Base-by-base conservation (phyloP, 1,284 basidiomycete genomes). In the Xerocomus minutiporus region DNA sequence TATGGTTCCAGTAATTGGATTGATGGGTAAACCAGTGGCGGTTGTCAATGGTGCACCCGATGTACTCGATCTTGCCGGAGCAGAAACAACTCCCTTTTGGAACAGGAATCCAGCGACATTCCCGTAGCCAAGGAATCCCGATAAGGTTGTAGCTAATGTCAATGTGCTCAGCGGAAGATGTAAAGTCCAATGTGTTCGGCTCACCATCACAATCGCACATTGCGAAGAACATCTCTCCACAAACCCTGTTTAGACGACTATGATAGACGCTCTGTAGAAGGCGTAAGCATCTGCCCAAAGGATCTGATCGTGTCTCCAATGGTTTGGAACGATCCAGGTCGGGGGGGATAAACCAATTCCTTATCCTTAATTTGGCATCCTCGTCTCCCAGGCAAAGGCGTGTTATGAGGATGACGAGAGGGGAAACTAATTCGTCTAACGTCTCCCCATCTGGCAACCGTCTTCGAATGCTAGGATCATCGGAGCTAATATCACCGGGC, bases 41-140 rank as follows among this genome's bases (percentile, higher is more conserved):
- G 73, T 72, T 4, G 75, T 71, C 15, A 69, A 72, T 7, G 74
- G 67, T 23, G 65, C 61, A 11, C 59, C 52, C 0, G 55, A 54
- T 5, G 46, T 40, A 20, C 32, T 43, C 9, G 70, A 56, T 8
- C 58, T 65, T 5, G 71, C 58, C 1, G 80, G 79, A 0, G 84
- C 82, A 48, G 75, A 81, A 59, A 89, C 76, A 57, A 96, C 79
- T 12, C 92, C 92, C 64, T 92, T 93, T 63, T 90, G 84, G 73
- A 93, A 94, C 28, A 97, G 77, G 73, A 91, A 88, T 1, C 94
- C 94, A 0, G 93, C 91, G 31, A 93, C 91, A 63, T 93, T 93
- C 23, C 94, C 94, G 59, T 97, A 96, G 4, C 93, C 93, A 45
- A 95, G 81, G 49, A 88, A 83, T 5, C 82, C 77, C 7, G 83